Evolutionary conservation across 176 grass and related monocot species (phyloP).

Genomic region (Bonia amplexicaulis): DNA sequence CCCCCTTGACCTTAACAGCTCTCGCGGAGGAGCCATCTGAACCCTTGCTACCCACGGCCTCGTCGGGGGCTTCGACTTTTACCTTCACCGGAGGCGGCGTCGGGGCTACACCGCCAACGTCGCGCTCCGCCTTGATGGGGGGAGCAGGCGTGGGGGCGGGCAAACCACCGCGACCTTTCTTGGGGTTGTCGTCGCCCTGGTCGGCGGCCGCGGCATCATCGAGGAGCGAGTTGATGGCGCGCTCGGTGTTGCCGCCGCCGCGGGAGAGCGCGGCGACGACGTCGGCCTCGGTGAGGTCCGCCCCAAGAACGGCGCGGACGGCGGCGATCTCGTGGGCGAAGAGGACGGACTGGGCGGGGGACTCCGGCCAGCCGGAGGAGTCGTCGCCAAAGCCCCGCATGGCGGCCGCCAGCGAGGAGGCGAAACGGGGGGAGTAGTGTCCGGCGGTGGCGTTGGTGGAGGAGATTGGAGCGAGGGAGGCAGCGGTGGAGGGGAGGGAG

Average conservation of each 20-base stretch:
- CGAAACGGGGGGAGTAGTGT: background rate
- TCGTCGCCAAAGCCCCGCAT: constrained; percentile 1
- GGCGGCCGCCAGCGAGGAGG: background rate
- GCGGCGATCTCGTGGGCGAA: constrained; percentile 52
- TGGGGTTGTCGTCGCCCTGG: background rate
- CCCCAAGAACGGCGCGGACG: constrained; percentile 54
- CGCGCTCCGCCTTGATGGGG: constrained; percentile 31
- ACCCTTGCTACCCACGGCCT: background rate
- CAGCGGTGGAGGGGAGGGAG: background rate
- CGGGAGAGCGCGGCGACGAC: constrained; percentile 48
- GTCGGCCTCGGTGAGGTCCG: constrained; percentile 1
- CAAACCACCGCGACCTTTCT: background rate
- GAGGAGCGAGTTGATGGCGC: constrained; percentile 70
- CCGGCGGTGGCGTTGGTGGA: background rate
- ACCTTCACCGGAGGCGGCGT: background rate
- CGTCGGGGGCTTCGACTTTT: constrained; percentile 9
- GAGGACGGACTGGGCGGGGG: constrained; percentile 35
- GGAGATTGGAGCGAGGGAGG: background rate
- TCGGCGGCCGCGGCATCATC: background rate
- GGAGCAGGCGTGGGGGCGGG: background rate
- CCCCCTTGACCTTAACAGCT: background rate
- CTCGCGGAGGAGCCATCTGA: background rate
- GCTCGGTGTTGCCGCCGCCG: constrained; percentile 53
- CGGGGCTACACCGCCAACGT: constrained; percentile 15
- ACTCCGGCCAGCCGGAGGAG: constrained; percentile 7